Conservation (phyloP, 2,329 filamentous ascomycete genomes). For the Rosellinia necatrix region DNA sequence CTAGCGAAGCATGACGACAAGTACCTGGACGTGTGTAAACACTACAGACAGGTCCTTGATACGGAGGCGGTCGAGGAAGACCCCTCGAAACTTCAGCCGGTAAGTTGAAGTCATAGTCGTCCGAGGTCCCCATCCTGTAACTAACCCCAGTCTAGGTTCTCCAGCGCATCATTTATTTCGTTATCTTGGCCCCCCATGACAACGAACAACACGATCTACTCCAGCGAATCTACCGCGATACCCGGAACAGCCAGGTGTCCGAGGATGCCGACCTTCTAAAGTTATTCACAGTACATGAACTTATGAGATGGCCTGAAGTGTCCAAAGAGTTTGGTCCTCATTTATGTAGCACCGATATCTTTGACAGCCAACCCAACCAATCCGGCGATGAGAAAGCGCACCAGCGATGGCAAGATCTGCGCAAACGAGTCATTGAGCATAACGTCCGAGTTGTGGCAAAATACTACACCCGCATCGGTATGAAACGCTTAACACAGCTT, state of each 20-base stretch:
- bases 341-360: slow-evolving; percentile 87
- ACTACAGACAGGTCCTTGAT: slow-evolving; percentile 95
- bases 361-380: slow-evolving; percentile 68
- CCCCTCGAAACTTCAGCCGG: slow-evolving; percentile 79
- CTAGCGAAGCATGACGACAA: slow-evolving; percentile 96
- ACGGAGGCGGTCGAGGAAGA: slow-evolving; percentile 95
- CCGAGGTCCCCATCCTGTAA: neutral
- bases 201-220: slow-evolving; percentile 98
- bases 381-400: slow-evolving; percentile 79
- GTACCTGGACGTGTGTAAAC: slow-evolving; percentile 96
- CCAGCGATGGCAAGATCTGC: slow-evolving; percentile 89
- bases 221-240: slow-evolving; percentile 86
- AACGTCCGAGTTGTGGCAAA: slow-evolving; percentile 97
- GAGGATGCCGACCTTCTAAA: slow-evolving; percentile 86
- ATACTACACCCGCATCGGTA: slow-evolving; percentile 97
- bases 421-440: slow-evolving; percentile 98
- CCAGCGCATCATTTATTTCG: slow-evolving; percentile 95
- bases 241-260: slow-evolving; percentile 76
- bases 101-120: slow-evolving; percentile 59
- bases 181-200: slow-evolving; percentile 94
- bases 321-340: slow-evolving; percentile 87
- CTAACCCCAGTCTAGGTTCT: slow-evolving; percentile 64
- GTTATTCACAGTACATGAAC: slow-evolving; percentile 91
- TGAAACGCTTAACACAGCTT: slow-evolving; percentile 85
- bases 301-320: slow-evolving; percentile 98